Conservation (phyloP, 2,329 filamentous ascomycete species). For the Paracoccidioides brasiliensis region DNA sequence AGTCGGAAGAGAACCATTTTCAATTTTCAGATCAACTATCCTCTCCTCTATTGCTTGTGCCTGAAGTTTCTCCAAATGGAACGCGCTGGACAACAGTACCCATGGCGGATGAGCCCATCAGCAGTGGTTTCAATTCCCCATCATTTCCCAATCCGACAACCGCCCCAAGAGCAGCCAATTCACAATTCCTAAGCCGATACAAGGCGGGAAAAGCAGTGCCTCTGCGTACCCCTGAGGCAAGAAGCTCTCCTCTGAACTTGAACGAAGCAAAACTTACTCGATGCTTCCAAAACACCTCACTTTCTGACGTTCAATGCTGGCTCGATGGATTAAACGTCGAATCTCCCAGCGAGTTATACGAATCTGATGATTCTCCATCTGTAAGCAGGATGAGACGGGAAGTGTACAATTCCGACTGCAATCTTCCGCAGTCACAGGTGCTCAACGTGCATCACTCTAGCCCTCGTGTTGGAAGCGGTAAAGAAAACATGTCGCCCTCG, state of each 20-base stretch:
- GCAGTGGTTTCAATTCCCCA: background rate
- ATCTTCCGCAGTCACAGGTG: background rate
- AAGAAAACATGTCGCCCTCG: background rate
- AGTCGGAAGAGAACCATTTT: background rate
- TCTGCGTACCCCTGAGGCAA: background rate
- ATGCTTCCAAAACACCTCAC: background rate
- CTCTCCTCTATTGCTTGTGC: background rate
- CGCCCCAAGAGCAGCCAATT: background rate
- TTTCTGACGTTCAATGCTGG: slow-evolving; percentile 2
- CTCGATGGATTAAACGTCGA: background rate
- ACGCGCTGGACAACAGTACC: background rate
- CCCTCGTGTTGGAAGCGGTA: background rate
- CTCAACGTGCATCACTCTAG: background rate
- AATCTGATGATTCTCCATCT: background rate
- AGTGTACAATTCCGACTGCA: background rate
- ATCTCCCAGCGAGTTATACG: background rate
- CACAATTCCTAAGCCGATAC: background rate
- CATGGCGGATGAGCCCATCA: background rate
- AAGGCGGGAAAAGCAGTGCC: background rate
- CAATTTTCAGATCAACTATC: background rate
- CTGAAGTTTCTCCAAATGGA: slow-evolving; percentile 1
- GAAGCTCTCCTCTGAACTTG: background rate
- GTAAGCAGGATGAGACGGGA: background rate
- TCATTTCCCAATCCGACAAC: background rate
- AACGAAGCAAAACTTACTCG: background rate